Evolutionary conservation across 2,329 filamentous ascomycete genomes (phyloP), one percentile per base, ranked within the genome.

Genomic region (Fusarium liriodendri): DNA sequence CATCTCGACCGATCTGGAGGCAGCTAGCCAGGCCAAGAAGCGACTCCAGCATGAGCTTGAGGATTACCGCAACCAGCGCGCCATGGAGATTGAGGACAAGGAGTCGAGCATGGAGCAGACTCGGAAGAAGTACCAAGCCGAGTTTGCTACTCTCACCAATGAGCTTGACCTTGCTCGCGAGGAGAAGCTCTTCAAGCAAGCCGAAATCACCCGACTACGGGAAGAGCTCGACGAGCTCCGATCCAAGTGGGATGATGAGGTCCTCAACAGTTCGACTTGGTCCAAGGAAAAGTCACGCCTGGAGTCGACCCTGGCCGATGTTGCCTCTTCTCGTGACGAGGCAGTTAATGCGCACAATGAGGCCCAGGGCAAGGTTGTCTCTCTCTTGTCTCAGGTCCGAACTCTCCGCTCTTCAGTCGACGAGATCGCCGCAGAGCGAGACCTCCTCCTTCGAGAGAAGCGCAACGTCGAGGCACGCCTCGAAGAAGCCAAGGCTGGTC

Each of bases 191-290:
- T 98, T 86, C 89, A 96, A 89, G 89, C 95, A 97, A 76, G 91
- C 93, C 38, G 95, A 98, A 83, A 97, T 96, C 73, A 90, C 93
- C 18, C 92, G 95, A 52, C 88, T 99, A 62, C 93, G 96, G n/a
- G 96, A 98, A 81, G 97, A 99, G 83, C 91, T 98, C 27, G 97
- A 99, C 78, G 95, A 98, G 78, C 89, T 98, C 67, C 92, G 97
- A 75, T 95, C 92, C 76, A 98, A 98, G 85, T 98, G 97, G 96
- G 97, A 99, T 79, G 95, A 98, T 78, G 96, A 99, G 84, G 95
- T 98, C 13, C 90, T 98, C 77, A 98, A 98, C 84, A 97, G 95
- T 83, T 97, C 95, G 18, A 98, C 96, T 1, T 98, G 97, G 95
- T 95, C 95, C 14, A 99, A 99, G 85, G 96, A 99, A 85, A 98